Evolutionary conservation across 2,329 filamentous ascomycete genomes (phyloP).

Genomic region (Scopulariopsis brevicaulis): DNA sequence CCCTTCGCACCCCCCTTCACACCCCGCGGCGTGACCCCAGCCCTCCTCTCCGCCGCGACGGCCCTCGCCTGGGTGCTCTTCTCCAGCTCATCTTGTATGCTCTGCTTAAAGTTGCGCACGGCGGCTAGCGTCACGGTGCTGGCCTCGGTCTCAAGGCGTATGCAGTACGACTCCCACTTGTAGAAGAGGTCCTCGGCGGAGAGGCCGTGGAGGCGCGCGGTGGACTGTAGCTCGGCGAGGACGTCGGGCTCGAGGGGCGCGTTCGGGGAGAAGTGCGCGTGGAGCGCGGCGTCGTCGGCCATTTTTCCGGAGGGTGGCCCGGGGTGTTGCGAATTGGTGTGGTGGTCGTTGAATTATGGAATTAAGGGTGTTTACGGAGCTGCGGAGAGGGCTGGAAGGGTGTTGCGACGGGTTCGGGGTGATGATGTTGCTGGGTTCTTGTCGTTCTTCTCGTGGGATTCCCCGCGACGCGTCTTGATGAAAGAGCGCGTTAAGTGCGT

Average conservation of each 20-base stretch:
- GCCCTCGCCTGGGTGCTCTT: conserved; percentile 57
- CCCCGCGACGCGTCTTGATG: conserved; percentile 1
- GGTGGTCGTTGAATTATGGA: too few relatives aligned
- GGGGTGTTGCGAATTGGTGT: not conserved
- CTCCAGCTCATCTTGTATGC: conserved; percentile 75
- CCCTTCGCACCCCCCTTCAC: conserved; percentile 37
- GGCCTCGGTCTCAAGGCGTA: conserved; percentile 82
- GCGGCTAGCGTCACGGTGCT: conserved; percentile 55
- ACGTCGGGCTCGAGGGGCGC: conserved; percentile 61
- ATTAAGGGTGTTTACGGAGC: not conserved
- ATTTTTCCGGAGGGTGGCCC: not conserved
- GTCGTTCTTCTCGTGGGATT: not conserved
- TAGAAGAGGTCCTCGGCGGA: conserved; percentile 81
- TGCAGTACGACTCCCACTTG: conserved; percentile 98
- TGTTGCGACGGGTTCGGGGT: not conserved
- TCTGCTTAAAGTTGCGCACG: conserved; percentile 71
- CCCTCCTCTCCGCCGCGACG: conserved; percentile 50
- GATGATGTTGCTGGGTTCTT: not conserved
- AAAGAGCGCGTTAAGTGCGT: conserved; percentile 2
- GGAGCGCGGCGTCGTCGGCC: conserved; percentile 1
- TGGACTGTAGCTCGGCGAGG: conserved; percentile 70
- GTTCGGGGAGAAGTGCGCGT: conserved; percentile 3
- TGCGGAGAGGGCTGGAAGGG: not conserved
- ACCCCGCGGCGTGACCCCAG: conserved; percentile 51
- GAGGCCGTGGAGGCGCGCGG: conserved; percentile 73